Percentiles rank a stretch among this genome's conserved stretches.
phyloP scores from a whole-genome alignment of 2,329 filamentous ascomycete genomes.

The Pyrenophora tritici-repentis region DNA sequence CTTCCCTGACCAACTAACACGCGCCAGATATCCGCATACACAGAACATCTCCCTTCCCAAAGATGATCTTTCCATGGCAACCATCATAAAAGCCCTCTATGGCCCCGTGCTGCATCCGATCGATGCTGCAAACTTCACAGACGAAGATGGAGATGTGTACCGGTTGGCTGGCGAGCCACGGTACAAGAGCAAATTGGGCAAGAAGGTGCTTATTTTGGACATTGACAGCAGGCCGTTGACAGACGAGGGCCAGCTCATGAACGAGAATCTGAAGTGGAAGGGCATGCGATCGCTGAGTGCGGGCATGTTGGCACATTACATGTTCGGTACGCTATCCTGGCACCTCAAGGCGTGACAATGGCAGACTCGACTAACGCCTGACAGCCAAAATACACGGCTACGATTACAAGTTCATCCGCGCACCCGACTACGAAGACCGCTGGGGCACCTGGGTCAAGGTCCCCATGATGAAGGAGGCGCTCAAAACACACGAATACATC shows the following conservation, averaged over 20 bases:
- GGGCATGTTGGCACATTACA: conserved; percentile 48
- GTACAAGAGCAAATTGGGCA: conserved; percentile 44
- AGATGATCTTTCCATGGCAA: conserved; percentile 41
- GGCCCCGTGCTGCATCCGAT: conserved; percentile 43
- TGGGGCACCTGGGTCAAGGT: conserved; percentile 58
- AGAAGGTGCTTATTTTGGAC: conserved; percentile 46
- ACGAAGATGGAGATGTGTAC: conserved; percentile 45
- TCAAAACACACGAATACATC: conserved; percentile 50
- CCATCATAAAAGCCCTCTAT: conserved; percentile 47
- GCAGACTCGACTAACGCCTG: conserved; percentile 14
- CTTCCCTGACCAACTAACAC: conserved; percentile 3
- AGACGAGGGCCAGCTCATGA: conserved; percentile 44
- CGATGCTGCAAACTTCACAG: conserved; percentile 44
- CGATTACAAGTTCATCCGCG: conserved; percentile 55
- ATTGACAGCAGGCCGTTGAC: conserved; percentile 46
- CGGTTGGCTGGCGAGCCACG: conserved; percentile 36
- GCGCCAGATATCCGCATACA: conserved; percentile 28
- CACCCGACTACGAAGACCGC: conserved; percentile 49
- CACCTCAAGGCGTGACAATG: not conserved
- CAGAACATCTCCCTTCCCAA: conserved; percentile 34
- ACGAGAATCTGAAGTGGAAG: conserved; percentile 44
- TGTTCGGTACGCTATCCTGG: conserved; percentile 35
- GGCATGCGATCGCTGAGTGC: conserved; percentile 44
- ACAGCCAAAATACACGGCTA: conserved; percentile 55
- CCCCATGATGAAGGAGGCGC: conserved; percentile 51